Conservation (phyloP, 192 early-diverging fungal species). For the Backusella australiensis region DNA sequence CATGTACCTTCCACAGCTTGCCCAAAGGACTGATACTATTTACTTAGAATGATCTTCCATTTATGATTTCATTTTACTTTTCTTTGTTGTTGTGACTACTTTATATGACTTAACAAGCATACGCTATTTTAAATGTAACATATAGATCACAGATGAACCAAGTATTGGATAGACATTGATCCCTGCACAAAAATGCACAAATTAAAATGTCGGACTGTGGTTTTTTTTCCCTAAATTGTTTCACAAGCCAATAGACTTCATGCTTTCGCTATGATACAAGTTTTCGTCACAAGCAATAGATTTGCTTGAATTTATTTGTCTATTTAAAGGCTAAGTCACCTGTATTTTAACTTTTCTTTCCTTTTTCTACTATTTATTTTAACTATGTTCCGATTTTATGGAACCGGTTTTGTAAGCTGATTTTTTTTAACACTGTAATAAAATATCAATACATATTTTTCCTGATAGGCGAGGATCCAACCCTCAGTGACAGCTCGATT, state of each 20-base stretch:
- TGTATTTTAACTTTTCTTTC: not conserved
- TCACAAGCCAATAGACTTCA: slow-evolving; percentile 11
- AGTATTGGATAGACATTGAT: not conserved
- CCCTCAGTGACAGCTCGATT: not conserved
- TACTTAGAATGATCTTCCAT: not conserved
- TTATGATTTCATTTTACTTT: no score
- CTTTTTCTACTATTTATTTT: not conserved
- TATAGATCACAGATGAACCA: not conserved
- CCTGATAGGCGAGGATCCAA: not conserved
- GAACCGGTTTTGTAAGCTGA: not conserved
- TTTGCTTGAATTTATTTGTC: not conserved
- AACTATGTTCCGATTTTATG: not conserved
- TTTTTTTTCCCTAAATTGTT: not conserved
- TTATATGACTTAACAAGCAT: not conserved
- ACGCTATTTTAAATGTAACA: not conserved
- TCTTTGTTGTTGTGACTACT: not conserved
- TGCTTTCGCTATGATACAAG: slow-evolving; percentile 4
- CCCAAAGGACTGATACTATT: not conserved
- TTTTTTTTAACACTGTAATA: not conserved
- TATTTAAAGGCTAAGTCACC: not conserved
- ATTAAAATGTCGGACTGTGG: not conserved
- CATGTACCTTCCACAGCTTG: not conserved
- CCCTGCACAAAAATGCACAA: not conserved
- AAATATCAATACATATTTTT: not conserved
- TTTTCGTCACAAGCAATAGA: slow-evolving; percentile 11